phyloP scores from a whole-genome alignment of 1,139 yeast genomes.

The Yamadazyma atmosphaerica region DNA sequence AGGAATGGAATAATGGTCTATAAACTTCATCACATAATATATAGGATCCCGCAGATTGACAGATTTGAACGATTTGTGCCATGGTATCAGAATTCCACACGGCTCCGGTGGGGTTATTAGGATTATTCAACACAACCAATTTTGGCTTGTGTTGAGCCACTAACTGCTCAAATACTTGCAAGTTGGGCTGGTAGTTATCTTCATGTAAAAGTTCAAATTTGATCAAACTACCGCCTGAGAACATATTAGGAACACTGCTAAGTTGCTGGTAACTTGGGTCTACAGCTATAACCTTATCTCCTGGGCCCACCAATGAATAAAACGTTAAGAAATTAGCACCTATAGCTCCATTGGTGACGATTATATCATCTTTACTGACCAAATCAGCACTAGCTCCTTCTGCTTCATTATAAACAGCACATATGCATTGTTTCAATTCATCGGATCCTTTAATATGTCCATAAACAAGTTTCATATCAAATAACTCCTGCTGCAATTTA shows the following conservation, averaged over 20 bases:
- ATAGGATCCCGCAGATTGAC: slow-evolving; percentile 32
- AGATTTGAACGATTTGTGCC: slow-evolving; percentile 37
- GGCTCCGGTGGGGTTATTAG: slow-evolving; percentile 57
- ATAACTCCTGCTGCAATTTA: slow-evolving; percentile 8
- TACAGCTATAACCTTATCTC: slow-evolving; percentile 51
- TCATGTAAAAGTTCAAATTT: slow-evolving; percentile 31
- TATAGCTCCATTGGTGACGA: slow-evolving; percentile 59
- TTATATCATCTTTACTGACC: slow-evolving; percentile 34
- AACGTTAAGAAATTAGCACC: slow-evolving; percentile 54
- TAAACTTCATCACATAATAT: slow-evolving; percentile 57
- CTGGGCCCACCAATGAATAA: slow-evolving; percentile 47
- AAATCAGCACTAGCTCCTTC: slow-evolving; percentile 10
- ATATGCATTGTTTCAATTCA: no score
- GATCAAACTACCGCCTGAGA: slow-evolving; percentile 39
- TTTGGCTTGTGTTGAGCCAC: slow-evolving; percentile 37
- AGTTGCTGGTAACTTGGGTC: slow-evolving; percentile 57
- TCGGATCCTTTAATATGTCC: slow-evolving; percentile 51
- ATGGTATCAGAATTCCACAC: slow-evolving; percentile 40
- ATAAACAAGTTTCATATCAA: slow-evolving; percentile 37
- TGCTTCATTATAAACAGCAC: slow-evolving; percentile 32
- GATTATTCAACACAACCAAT: slow-evolving; percentile 50
- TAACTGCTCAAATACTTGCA: slow-evolving; percentile 29
- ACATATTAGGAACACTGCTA: slow-evolving; percentile 49
- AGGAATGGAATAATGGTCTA: slow-evolving; percentile 51
- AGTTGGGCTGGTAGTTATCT: slow-evolving; percentile 37